Conservation (phyloP, 2,329 filamentous ascomycete genomes). For the Immersiporthe knoxdaviesiana region DNA sequence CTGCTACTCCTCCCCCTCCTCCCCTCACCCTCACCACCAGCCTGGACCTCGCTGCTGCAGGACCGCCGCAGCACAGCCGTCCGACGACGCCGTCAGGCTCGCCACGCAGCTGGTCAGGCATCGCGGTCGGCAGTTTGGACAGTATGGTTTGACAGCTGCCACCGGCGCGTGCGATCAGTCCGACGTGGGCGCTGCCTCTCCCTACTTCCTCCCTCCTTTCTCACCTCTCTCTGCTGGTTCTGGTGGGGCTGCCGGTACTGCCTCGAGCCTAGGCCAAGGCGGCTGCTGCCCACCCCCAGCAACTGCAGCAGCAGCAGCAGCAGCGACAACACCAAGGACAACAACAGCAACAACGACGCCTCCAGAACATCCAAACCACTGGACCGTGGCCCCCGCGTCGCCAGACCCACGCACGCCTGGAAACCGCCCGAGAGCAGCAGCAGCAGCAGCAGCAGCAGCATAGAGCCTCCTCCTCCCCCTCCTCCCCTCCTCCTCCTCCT, state of each 20-base stretch:
- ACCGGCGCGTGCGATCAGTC: slow-evolving; percentile 32
- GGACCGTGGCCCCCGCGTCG: slow-evolving; percentile 34
- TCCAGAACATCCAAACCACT: neutral
- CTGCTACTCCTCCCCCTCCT: neutral
- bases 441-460: slow-evolving; percentile 7
- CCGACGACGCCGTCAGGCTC: slow-evolving; percentile 28
- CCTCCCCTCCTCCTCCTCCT: slow-evolving; percentile 11
- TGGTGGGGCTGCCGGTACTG: neutral
- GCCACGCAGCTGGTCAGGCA: slow-evolving; percentile 28
- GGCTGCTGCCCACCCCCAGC: slow-evolving; percentile 16
- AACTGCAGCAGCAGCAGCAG: neutral
- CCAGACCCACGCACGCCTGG: slow-evolving; percentile 34
- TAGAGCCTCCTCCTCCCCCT: slow-evolving; percentile 15
- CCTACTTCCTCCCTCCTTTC: slow-evolving; percentile 13
- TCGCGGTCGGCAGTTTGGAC: slow-evolving; percentile 34
- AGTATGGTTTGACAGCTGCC: slow-evolving; percentile 38
- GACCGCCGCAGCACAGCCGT: slow-evolving; percentile 9
- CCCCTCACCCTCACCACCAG: too few relatives aligned
- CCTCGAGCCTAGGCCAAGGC: neutral
- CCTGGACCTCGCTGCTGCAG: neutral
- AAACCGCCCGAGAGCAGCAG: slow-evolving; percentile 19
- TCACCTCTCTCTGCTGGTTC: neutral
- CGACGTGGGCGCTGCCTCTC: slow-evolving; percentile 25
- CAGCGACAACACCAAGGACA: too few relatives aligned
- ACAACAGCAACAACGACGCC: neutral